Evolutionary conservation across 2,329 filamentous ascomycete genomes (phyloP).

Genomic region (Alternaria panax): DNA sequence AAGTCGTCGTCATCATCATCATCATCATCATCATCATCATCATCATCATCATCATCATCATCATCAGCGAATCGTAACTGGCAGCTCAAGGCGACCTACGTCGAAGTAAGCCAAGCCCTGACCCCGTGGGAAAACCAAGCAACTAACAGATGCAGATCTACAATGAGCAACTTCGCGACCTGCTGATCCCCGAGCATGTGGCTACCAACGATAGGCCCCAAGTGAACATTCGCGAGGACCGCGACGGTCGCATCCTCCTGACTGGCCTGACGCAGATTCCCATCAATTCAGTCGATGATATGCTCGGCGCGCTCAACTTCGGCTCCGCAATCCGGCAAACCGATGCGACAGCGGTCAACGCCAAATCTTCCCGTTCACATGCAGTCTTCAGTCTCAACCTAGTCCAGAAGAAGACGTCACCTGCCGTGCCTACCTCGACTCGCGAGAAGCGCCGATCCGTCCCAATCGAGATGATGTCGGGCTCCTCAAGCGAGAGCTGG

Average conservation of each 20-base stretch:
- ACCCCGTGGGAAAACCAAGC: not conserved
- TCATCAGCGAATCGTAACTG: conserved; percentile 74
- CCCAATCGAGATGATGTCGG: conserved; percentile 78
- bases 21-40: conserved; percentile 50
- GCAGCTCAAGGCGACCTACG: conserved; percentile 92
- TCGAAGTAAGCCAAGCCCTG: conserved; percentile 60
- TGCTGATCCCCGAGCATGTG: conserved; percentile 79
- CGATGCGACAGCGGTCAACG: conserved; percentile 95
- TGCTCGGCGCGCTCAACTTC: conserved; percentile 87
- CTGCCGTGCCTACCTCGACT: conserved; percentile 54
- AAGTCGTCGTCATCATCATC: conserved; percentile 54
- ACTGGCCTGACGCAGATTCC: conserved; percentile 88
- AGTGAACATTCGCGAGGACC: conserved; percentile 93
- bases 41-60: conserved; percentile 50
- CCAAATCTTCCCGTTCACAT: conserved; percentile 95
- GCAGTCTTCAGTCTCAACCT: conserved; percentile 96
- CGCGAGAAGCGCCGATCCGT: conserved; percentile 87
- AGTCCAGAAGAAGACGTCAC: conserved; percentile 77
- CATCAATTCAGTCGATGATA: conserved; percentile 89
- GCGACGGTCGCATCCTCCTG: conserved; percentile 91
- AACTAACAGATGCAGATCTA: conserved; percentile 72
- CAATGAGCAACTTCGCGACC: conserved; percentile 92
- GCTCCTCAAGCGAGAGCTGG: conserved; percentile 62
- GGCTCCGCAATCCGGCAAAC: conserved; percentile 95
- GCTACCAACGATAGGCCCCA: conserved; percentile 73